Evolutionary conservation across 805 yeast species (phyloP).

Genomic region (Myxozyma nipponensis): DNA sequence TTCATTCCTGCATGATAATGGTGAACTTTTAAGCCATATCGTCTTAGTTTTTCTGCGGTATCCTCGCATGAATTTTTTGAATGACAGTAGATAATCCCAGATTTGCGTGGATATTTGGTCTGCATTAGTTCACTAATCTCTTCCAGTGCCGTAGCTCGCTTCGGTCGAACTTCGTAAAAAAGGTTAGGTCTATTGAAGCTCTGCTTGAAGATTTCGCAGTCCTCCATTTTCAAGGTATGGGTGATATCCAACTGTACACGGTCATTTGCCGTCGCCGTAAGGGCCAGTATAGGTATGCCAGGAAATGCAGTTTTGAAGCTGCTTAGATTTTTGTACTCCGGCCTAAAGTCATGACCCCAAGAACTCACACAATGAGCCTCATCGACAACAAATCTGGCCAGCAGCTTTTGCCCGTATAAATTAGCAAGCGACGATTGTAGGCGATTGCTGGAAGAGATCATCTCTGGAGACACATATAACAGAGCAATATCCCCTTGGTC

Average conservation of each 20-base stretch:
- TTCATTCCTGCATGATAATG: constrained; percentile 95
- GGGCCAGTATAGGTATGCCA: constrained; percentile 84
- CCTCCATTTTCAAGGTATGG: constrained; percentile 62
- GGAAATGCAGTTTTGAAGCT: constrained; percentile 72
- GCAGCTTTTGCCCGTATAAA: constrained; percentile 50
- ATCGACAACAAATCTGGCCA: constrained; percentile 89
- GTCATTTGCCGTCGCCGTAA: constrained; percentile 95
- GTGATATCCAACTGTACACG: constrained; percentile 82
- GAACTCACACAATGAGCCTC: constrained; percentile 98
- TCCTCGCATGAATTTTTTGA: constrained; percentile 86
- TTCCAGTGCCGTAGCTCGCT: constrained; percentile 53
- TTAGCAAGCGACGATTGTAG: constrained; percentile 60
- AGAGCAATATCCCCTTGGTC: constrained; percentile 65
- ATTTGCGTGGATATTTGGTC: constrained; percentile 49
- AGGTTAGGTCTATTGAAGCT: constrained; percentile 89
- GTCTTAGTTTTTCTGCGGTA: constrained; percentile 57
- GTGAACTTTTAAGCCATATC: constrained; percentile 59
- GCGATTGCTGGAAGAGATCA: constrained; percentile 72
- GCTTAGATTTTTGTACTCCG: constrained; percentile 82
- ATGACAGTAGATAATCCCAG: constrained; percentile 93
- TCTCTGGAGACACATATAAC: constrained; percentile 90
- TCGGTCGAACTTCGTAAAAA: constrained; percentile 69
- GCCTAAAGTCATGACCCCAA: constrained; percentile 99
- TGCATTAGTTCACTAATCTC: constrained; percentile 58
- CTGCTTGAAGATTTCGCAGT: constrained; percentile 64